Base-by-base conservation (phyloP, 164 flowering plant genomes). In the Umbellularia californica region DNA sequence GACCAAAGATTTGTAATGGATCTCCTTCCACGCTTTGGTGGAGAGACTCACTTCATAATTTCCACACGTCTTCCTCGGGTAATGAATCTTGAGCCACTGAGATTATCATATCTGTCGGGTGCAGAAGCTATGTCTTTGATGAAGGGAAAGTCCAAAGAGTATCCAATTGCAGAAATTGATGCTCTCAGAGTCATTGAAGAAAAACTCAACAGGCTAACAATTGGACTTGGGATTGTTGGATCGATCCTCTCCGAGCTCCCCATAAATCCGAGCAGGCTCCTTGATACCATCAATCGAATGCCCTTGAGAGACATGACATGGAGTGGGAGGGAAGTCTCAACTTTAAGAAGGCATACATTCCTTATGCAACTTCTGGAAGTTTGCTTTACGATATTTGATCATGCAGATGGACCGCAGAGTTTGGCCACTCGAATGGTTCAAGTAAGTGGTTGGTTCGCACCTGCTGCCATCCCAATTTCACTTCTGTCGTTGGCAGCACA, bases 1-100 rank as follows among this genome's bases (percentile, higher is more conserved):
- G 97, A 93, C 72, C 88, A 84, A 67, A 87, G 88, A 79, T 86
- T 81, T 41, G 77, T 95, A 52, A 93, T 95, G 98, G 98, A 95
- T 82, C 92, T 95, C 62, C 91, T 95, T 71, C 99, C 99, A 25
- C 96, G 99, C 5, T 95, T 92, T 80, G 97, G 99, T 3, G 92
- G 97, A 64, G 96, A 88, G 70, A 89, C 97, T 15, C 97, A 95
- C 76, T 83, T 93, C 22, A 77, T 93, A 50, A 87, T 95, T 63
- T 88, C 98, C 23, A 95, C 99, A 1, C 88, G 93, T 71, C 92
- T 89, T 64, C 87, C 96, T 68, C 86, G 87, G 13, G 79, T 89
- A 24, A 82, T 93, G 90, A 93, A 95, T 73, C 81, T 95, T 75
- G 98, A 93, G 72, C 95, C 99, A 28, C 60, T 95, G 82, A 89